phyloP scores from a whole-genome alignment of 179 eudicot genomes.

The Spergularia azorica region DNA sequence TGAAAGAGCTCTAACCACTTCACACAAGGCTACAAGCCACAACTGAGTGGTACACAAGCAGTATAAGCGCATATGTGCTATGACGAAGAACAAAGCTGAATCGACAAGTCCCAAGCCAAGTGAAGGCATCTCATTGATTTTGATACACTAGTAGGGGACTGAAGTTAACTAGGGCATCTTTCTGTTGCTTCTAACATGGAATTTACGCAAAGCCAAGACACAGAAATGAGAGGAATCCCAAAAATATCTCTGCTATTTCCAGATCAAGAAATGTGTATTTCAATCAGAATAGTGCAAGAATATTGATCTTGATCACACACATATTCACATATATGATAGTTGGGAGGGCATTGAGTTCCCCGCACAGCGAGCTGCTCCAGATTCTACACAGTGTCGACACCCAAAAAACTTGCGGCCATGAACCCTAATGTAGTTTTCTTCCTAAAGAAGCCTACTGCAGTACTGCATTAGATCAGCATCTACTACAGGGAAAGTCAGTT shows the following conservation, averaged over 20 bases:
- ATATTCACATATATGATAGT: no score
- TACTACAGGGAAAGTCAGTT: background rate
- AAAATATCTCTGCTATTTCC: conserved; percentile 5
- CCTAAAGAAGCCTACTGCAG: background rate
- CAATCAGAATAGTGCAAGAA: conserved; percentile 5
- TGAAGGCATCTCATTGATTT: no score
- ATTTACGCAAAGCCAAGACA: background rate
- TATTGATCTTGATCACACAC: no score
- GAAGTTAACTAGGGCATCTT: background rate
- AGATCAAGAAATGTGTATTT: conserved; percentile 17
- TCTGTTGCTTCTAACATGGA: conserved; percentile 1
- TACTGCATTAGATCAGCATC: conserved; percentile 8
- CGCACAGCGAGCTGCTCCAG: background rate
- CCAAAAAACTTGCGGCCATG: background rate
- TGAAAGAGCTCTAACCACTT: no score
- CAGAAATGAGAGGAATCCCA: conserved; percentile 1
- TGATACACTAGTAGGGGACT: no score
- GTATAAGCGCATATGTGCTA: no score
- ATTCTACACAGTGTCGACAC: conserved; percentile 2
- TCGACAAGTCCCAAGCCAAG: no score
- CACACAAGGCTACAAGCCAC: no score
- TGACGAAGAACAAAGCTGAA: background rate
- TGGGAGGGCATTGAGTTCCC: background rate
- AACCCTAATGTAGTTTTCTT: background rate
- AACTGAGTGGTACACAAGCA: no score